Evolutionary conservation across 305 asterid genomes (phyloP).

Genomic region (Galium porrigens): DNA sequence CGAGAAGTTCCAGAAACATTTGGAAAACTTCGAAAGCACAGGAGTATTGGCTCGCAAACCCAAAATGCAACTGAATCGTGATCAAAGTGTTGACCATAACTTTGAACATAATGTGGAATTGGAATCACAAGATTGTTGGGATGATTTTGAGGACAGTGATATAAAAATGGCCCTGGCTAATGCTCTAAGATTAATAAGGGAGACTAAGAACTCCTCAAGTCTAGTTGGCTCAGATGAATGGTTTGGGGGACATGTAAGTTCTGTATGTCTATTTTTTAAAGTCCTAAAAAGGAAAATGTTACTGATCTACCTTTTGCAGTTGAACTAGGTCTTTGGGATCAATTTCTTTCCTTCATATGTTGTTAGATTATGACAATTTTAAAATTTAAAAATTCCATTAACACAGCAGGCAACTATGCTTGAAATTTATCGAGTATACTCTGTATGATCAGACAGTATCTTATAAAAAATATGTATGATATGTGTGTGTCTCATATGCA

Average conservation of each 20-base stretch:
- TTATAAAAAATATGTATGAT: no score
- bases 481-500: not conserved
- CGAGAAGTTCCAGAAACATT: constrained; percentile 35
- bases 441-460: not conserved
- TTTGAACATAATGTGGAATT: constrained; percentile 12
- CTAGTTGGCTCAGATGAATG: constrained; percentile 20
- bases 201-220: constrained; percentile 36
- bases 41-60: constrained; percentile 25
- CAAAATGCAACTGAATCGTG: constrained; percentile 20
- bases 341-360: not conserved
- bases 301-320: constrained; percentile 8
- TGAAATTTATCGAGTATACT: not conserved
- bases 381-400: not conserved
- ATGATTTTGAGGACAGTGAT: constrained; percentile 48
- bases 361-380: not conserved
- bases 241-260: constrained; percentile 37
- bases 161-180: constrained; percentile 51
- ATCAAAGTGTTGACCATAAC: constrained; percentile 8
- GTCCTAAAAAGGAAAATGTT: not conserved
- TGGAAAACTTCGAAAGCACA: constrained; percentile 26
- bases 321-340: not conserved
- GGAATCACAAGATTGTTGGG: constrained; percentile 42
- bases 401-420: not conserved
- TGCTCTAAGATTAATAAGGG: constrained; percentile 43
- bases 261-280: not conserved